Evolutionary conservation across 78 protist species (phyloP).

Genomic region (Polysphondylium violaceum): DNA sequence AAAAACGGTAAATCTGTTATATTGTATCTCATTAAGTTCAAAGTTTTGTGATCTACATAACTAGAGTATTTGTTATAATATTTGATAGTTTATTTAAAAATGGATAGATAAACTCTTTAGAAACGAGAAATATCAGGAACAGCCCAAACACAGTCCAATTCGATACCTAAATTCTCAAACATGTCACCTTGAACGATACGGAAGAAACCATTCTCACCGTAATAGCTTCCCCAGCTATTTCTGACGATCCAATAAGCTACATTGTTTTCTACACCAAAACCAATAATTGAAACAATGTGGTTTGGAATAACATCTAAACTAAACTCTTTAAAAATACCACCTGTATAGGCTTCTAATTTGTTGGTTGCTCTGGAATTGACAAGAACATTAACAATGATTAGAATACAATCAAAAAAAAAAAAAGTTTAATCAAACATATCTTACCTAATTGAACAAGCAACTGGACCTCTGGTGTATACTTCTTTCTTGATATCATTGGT

Average conservation of each 20-base stretch:
- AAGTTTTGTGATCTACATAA: too few relatives aligned
- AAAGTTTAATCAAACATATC: conserved; percentile 33
- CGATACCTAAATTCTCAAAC: conserved; percentile 70
- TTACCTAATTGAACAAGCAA: conserved; percentile 83
- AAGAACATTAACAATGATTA: background rate
- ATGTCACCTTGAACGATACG: conserved; percentile 73
- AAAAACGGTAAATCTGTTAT: too few relatives aligned
- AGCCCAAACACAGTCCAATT: conserved; percentile 52
- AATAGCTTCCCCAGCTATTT: conserved; percentile 76
- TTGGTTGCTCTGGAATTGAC: background rate
- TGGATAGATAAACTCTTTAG: too few relatives aligned
- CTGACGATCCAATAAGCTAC: conserved; percentile 80
- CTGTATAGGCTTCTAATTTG: conserved; percentile 55
- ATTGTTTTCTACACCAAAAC: conserved; percentile 83
- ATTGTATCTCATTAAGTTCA: too few relatives aligned
- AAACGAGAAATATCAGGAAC: conserved; percentile 1
- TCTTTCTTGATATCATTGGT: conserved; percentile 82
- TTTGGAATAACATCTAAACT: conserved; percentile 30
- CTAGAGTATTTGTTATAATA: too few relatives aligned
- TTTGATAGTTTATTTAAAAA: too few relatives aligned
- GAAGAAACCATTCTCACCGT: conserved; percentile 92
- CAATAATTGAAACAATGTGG: conserved; percentile 82
- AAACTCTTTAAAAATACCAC: conserved; percentile 73
- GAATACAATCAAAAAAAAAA: background rate
- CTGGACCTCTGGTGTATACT: conserved; percentile 86